These are phyloP conservation scores for Pyrrhoderma noxium DNA, from an alignment of 1,284 basidiomycete species.

Conservation along the genomic window DNA sequence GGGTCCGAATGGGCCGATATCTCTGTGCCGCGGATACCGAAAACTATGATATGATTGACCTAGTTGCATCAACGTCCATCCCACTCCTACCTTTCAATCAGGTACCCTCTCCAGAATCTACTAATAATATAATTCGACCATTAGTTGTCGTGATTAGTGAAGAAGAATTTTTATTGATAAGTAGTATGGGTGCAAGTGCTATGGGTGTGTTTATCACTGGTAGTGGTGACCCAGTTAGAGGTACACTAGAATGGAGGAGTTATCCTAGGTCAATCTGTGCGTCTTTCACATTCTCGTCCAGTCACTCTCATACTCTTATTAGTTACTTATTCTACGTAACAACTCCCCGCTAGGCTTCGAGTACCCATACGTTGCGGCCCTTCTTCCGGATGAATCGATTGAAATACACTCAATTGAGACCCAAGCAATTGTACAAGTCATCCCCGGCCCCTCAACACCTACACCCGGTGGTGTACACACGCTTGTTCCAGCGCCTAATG, in stretches of 20 bases:
- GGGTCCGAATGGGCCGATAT: constrained; percentile 55
- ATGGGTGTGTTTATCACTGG: constrained; percentile 81
- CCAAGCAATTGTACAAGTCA: constrained; percentile 65
- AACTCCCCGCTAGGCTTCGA: constrained; percentile 76
- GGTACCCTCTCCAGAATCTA: constrained; percentile 26
- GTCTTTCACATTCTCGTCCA: constrained; percentile 26
- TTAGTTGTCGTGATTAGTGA: constrained; percentile 68
- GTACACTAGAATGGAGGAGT: constrained; percentile 77
- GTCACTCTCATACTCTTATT: background rate
- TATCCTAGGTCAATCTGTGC: constrained; percentile 74
- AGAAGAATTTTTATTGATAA: constrained; percentile 75
- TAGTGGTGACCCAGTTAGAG: constrained; percentile 81
- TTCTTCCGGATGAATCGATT: constrained; percentile 73
- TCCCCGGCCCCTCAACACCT: constrained; percentile 27
- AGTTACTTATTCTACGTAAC: constrained; percentile 1
- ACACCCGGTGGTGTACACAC: background rate
- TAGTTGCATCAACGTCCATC: constrained; percentile 58
- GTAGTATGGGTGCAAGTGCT: constrained; percentile 68
- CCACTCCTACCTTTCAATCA: constrained; percentile 76
- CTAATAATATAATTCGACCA: constrained; percentile 49
- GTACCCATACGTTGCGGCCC: constrained; percentile 70
- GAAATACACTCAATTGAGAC: constrained; percentile 77
- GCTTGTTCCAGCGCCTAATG: constrained; percentile 3
- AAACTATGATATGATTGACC: constrained; percentile 71
- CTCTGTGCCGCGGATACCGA: constrained; percentile 72